Conservation (phyloP, 768 basidiomycete genomes). For the Termitomyces sp. region DNA sequence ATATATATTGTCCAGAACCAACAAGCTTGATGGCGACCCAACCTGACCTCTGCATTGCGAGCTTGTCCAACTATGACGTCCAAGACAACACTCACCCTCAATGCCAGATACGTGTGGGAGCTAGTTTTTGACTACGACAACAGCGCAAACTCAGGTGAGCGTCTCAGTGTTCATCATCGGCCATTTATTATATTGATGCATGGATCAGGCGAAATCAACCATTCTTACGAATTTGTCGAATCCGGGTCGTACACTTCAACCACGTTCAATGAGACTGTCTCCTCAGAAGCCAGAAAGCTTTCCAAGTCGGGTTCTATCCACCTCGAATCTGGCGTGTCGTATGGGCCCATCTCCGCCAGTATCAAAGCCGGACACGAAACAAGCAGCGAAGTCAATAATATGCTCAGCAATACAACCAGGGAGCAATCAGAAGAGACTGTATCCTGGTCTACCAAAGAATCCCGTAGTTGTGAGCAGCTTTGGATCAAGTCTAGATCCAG, state of each 20-base stretch:
- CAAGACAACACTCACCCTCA: not conserved
- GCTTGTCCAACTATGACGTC: not conserved
- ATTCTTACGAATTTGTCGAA: not conserved
- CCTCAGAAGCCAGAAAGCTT: not conserved
- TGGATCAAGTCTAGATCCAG: not conserved
- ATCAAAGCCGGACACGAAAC: not conserved
- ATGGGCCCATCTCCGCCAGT: constrained; percentile 1
- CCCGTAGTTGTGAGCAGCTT: not conserved
- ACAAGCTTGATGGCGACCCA: not conserved
- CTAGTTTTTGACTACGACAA: constrained; percentile 3
- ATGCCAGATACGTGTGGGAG: not conserved
- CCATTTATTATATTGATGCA: not conserved
- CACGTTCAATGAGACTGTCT: not conserved
- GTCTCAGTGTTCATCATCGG: not conserved
- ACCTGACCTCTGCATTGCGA: not conserved
- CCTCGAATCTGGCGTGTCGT: not conserved
- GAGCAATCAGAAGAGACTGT: not conserved
- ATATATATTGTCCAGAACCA: not conserved
- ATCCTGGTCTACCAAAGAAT: not conserved
- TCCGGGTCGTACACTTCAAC: not conserved
- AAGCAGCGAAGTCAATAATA: not conserved
- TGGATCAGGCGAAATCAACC: not conserved
- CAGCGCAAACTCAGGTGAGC: not conserved
- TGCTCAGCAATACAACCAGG: not conserved
- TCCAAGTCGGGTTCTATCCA: not conserved